A percentile compares a stretch with the other conserved stretches of the same genome.
Conservation (phyloP, 768 basidiomycete species). For the Lyophyllum atratum region DNA sequence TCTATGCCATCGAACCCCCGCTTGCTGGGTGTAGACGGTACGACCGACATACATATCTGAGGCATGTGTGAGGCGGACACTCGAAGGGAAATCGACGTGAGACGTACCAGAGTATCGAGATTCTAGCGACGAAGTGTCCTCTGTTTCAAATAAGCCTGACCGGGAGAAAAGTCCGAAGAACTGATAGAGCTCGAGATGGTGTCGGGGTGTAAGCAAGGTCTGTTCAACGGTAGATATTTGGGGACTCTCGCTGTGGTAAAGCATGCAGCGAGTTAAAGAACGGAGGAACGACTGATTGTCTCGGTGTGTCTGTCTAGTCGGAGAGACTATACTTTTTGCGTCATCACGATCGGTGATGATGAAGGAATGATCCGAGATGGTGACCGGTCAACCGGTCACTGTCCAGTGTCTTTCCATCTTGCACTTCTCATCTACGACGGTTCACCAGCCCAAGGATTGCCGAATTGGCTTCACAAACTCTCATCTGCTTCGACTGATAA, state of each 20-base stretch:
- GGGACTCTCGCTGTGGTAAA: background rate
- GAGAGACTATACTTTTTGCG: too few species aligned
- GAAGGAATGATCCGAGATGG: too few species aligned
- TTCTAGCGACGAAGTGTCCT: background rate
- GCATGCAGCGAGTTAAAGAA: too few species aligned
- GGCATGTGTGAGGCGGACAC: background rate
- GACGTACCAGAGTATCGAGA: background rate
- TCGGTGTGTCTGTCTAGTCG: too few species aligned
- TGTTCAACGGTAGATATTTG: background rate
- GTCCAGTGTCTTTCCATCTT: too few species aligned
- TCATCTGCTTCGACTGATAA: background rate
- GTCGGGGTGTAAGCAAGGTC: background rate
- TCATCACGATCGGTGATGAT: too few species aligned
- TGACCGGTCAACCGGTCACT: too few species aligned
- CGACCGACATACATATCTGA: background rate
- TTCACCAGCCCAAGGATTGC: too few species aligned
- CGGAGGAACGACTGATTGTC: too few species aligned
- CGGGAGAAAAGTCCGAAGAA: background rate
- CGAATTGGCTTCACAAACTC: background rate
- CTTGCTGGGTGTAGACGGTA: background rate
- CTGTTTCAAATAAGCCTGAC: background rate
- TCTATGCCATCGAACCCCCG: background rate
- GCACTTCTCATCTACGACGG: too few species aligned
- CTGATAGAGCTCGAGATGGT: too few species aligned
- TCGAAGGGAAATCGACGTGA: background rate